A percentile compares a stretch with the other conserved stretches of the same genome.
phyloP scores from a whole-genome alignment of 2,329 filamentous ascomycete genomes.

The Hypoxylon sp. region DNA sequence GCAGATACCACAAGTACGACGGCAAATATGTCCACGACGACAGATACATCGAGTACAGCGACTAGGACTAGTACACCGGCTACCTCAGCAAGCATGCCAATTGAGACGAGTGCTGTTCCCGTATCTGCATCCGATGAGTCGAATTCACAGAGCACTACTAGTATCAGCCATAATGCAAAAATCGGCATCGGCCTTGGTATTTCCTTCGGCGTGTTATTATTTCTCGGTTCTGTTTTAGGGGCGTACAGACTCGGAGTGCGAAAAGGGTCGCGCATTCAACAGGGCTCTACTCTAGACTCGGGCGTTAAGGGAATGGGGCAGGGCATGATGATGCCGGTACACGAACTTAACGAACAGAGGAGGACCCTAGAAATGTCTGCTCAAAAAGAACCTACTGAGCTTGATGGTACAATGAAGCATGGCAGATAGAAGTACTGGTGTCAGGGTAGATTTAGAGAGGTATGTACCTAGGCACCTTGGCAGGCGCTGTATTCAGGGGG shows the following conservation, averaged over 20 bases:
- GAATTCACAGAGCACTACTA: background rate
- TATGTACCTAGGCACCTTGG: too few species aligned
- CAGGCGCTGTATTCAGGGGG: too few species aligned
- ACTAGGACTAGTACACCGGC: background rate
- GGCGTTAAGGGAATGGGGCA: background rate
- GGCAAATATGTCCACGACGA: background rate
- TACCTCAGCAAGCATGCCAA: background rate
- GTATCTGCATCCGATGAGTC: too few species aligned
- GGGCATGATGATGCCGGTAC: background rate
- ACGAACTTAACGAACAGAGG: conserved; percentile 11
- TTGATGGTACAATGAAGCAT: too few species aligned
- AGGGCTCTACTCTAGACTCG: background rate
- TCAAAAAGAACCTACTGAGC: conserved; percentile 7
- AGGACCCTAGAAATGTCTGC: background rate
- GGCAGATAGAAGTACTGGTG: too few species aligned
- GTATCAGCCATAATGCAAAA: background rate
- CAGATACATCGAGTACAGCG: too few species aligned
- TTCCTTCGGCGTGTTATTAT: background rate
- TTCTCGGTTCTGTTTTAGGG: background rate
- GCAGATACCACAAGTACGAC: background rate
- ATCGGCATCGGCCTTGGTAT: conserved; percentile 5
- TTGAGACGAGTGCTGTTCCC: conserved; percentile 1
- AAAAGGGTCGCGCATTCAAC: background rate
- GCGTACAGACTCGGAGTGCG: conserved; percentile 7
- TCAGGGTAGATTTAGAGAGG: too few species aligned